A percentile compares a stretch with the other conserved stretches of the same genome.
Conservation (phyloP, 139 green algal species). For the Diplosphaera chodatii region DNA sequence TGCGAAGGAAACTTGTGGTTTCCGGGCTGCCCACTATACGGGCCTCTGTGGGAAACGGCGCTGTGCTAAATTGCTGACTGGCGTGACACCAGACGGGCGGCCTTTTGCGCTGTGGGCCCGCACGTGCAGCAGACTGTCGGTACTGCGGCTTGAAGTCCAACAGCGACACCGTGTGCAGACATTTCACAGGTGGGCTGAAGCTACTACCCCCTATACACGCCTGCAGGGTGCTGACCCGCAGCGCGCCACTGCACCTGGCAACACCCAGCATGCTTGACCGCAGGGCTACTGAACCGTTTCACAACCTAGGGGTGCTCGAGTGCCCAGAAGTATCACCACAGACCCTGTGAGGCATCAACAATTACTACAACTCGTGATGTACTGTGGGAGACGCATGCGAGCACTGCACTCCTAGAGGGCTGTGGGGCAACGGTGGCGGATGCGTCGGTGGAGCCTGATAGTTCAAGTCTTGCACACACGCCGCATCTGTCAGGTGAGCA, state of each 20-base stretch:
- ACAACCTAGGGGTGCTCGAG: too few relatives aligned
- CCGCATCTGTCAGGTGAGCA: too few relatives aligned
- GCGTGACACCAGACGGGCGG: neutral
- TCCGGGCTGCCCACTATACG: constrained; percentile 1
- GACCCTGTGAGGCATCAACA: too few relatives aligned
- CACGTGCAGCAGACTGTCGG: neutral
- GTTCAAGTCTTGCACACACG: too few relatives aligned
- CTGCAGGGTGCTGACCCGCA: neutral
- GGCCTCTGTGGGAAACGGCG: neutral
- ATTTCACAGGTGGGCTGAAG: neutral
- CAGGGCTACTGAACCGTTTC: too few relatives aligned
- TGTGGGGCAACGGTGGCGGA: too few relatives aligned
- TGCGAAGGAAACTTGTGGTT: constrained; percentile 32
- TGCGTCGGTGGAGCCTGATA: too few relatives aligned
- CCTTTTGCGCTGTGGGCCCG: neutral
- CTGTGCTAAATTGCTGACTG: neutral
- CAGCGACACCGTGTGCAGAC: neutral
- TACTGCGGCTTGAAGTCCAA: neutral
- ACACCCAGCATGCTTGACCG: neutral
- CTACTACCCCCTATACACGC: too few relatives aligned
- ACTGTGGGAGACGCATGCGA: too few relatives aligned
- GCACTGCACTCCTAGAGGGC: too few relatives aligned
- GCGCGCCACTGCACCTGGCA: neutral
- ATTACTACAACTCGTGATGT: too few relatives aligned
- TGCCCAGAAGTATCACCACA: too few relatives aligned